A percentile compares a stretch with the other conserved stretches of the same genome.
Conservation (phyloP, 306 rosid genomes). For the Quercus bicolor region DNA sequence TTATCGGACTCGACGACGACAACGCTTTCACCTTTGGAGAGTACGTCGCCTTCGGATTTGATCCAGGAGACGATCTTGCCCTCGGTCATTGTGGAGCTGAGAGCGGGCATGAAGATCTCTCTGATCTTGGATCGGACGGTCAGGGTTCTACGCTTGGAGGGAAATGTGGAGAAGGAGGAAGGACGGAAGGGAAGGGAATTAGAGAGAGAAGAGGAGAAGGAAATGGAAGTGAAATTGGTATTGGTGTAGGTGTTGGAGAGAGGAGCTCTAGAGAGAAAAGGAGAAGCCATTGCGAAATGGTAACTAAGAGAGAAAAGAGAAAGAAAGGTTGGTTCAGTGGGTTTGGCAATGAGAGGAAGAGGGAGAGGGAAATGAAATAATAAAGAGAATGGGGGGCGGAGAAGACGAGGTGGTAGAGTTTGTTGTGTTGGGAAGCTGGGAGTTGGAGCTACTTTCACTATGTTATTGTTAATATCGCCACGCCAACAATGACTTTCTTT, state of each 20-base stretch:
- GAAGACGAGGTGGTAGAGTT: slow-evolving; percentile 50
- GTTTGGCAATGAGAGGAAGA: not conserved
- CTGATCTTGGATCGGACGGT: slow-evolving; percentile 69
- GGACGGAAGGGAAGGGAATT: slow-evolving; percentile 34
- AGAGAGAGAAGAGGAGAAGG: slow-evolving; percentile 60
- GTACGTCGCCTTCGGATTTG: slow-evolving; percentile 84
- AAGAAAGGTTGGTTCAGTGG: not conserved
- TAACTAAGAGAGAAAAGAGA: not conserved
- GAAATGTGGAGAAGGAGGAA: slow-evolving; percentile 30
- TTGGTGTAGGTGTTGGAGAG: slow-evolving; percentile 14
- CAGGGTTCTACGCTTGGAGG: slow-evolving; percentile 36
- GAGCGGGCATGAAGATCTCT: slow-evolving; percentile 98
- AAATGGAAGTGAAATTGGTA: slow-evolving; percentile 29
- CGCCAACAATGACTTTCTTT: slow-evolving; percentile 24
- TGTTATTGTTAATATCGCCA: slow-evolving; percentile 53
- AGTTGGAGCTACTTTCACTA: slow-evolving; percentile 33
- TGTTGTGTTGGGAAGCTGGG: slow-evolving; percentile 19
- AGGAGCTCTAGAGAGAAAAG: slow-evolving; percentile 23
- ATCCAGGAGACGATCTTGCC: slow-evolving; percentile 94
- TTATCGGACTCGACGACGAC: slow-evolving; percentile 91
- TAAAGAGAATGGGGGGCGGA: slow-evolving; percentile 24
- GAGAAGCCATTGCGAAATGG: slow-evolving; percentile 32
- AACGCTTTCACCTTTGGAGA: slow-evolving; percentile 89
- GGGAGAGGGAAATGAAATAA: not conserved
- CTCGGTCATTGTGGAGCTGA: slow-evolving; percentile 98